A percentile compares a stretch with the other conserved stretches of the same genome.
phyloP scores from a whole-genome alignment of 2,329 filamentous ascomycete genomes.

The Scytalidium sp. region DNA sequence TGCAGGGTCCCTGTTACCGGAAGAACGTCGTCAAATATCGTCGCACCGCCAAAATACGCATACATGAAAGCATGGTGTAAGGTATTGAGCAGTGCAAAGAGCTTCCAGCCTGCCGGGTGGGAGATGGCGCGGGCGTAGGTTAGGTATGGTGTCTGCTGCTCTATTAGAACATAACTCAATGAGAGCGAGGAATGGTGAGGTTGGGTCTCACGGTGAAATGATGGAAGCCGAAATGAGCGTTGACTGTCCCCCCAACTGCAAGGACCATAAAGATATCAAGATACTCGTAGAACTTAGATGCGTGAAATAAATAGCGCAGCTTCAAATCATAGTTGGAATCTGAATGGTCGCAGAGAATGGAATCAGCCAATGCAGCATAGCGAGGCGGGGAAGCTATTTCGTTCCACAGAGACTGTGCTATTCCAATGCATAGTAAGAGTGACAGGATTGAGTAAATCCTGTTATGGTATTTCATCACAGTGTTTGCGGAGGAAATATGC shows the following conservation, averaged over 20 bases:
- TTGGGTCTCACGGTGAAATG: conserved; percentile 19
- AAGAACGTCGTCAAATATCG: conserved; percentile 10
- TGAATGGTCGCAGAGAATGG: background rate
- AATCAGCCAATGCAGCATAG: background rate
- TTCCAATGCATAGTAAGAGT: conserved; percentile 3
- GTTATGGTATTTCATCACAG: conserved; percentile 4
- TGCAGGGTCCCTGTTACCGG: conserved; percentile 19
- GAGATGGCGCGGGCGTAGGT: conserved; percentile 23
- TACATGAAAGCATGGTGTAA: conserved; percentile 29
- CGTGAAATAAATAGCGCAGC: conserved; percentile 18
- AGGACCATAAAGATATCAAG: conserved; percentile 28
- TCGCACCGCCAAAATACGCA: conserved; percentile 26
- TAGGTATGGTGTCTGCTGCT: conserved; percentile 25
- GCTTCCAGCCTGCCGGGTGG: conserved; percentile 21
- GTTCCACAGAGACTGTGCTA: background rate
- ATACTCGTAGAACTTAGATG: conserved; percentile 30
- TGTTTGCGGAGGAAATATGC: background rate
- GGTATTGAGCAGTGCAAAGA: conserved; percentile 25
- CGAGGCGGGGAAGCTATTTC: background rate
- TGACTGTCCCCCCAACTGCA: conserved; percentile 21
- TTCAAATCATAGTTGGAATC: background rate
- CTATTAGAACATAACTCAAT: background rate
- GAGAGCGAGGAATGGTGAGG: background rate
- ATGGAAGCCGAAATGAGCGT: conserved; percentile 27
- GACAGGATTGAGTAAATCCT: conserved; percentile 3